A percentile compares a stretch with the other conserved stretches of the same genome.
Conservation (phyloP, 2,329 filamentous ascomycete species). For the Calonectria multiphialidica region DNA sequence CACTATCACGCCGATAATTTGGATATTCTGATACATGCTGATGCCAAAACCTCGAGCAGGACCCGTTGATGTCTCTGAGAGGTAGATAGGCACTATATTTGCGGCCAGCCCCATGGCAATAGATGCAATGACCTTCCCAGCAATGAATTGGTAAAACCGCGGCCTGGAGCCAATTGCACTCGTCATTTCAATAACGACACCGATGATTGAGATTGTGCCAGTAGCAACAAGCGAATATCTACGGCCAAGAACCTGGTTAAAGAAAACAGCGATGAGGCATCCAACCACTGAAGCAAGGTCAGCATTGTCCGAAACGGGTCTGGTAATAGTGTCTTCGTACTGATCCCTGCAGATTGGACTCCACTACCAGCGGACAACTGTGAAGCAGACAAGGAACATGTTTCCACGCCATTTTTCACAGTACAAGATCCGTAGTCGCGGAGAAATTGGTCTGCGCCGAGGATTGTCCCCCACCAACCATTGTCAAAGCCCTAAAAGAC, state of each 20-base stretch:
- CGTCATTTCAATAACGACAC: background rate
- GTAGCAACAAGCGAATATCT: background rate
- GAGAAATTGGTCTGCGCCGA: background rate
- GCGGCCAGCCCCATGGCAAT: background rate
- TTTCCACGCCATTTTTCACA: background rate
- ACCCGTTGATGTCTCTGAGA: background rate
- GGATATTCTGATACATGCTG: background rate
- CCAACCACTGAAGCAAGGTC: background rate
- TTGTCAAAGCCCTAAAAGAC: background rate
- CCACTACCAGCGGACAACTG: background rate
- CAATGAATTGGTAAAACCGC: background rate
- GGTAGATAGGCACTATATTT: background rate
- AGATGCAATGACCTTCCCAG: background rate
- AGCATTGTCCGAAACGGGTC: background rate
- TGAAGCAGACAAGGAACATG: background rate
- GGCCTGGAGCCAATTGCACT: background rate
- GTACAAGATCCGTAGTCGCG: background rate
- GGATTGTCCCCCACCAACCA: background rate
- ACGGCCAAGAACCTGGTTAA: background rate
- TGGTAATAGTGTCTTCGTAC: background rate
- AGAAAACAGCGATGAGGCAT: background rate
- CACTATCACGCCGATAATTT: background rate
- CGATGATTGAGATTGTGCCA: background rate
- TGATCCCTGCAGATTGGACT: background rate
- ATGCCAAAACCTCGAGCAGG: background rate